Evolutionary conservation across 768 basidiomycete species (phyloP), one percentile per base, ranked within the genome.

Genomic region (Dendrothele bispora): DNA sequence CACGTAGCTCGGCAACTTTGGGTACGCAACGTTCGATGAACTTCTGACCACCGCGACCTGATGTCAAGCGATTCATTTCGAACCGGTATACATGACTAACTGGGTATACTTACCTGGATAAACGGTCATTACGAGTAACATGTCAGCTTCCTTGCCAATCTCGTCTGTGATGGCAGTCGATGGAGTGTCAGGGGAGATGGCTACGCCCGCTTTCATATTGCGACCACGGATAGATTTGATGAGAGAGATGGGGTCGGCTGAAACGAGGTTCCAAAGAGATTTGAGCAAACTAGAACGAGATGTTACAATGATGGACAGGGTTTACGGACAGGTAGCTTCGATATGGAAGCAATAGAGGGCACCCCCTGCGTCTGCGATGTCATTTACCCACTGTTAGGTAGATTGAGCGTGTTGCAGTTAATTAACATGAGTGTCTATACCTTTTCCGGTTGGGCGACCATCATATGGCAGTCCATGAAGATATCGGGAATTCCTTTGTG

Each of bases 381-480:
- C 94, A 57, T 93, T 73, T 22, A 99, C 91, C 97, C 97, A 98
- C 92, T 98, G 56, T 7, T 32, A 20, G 34, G 26, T 34, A 7
- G 39, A n/a, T 35, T 15, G 20, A 36, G 25, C n/a, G 30, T 7
- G 28, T 7, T 25, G 20, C 12, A 22, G 18, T 39, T 8, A 21
- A 5, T 26, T 41, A 5, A 37, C 22, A 10, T 10, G 28, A 27
- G 11, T 17, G 29, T 27, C 7, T 60, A 40, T 55, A 91, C 95
- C 77, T 87, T 86, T 61, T 88, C 91, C 8, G 97, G 97, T 40
- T 98, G 74, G 0, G 93, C 66, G 17, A 99, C 97, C 97, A 99
- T 99, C 97, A 98, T 98, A 69, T 99, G 97, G 67, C 95, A 98
- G 68, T 99, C 97, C 95, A 99, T 98, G 74, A 94, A 98, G 57